These are phyloP conservation scores for Monosporascus sp. DNA, from an alignment of 2,329 filamentous ascomycete genomes.

Conservation along the genomic window DNA sequence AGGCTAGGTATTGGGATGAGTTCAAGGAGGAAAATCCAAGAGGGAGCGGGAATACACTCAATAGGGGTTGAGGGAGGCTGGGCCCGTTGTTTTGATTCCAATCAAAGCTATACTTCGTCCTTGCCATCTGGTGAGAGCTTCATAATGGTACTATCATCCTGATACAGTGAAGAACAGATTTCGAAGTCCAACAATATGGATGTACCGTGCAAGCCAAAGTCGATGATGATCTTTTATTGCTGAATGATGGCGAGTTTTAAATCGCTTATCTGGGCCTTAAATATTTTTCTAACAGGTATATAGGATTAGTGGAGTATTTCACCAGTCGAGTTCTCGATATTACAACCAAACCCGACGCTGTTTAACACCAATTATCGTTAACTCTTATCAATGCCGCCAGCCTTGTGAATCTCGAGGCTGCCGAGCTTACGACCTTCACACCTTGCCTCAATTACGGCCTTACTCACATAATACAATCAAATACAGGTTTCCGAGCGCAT, in stretches of 20 bases:
- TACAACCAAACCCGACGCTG: neutral
- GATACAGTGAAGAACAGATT: no score
- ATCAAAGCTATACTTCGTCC: neutral
- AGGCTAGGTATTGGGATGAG: slow-evolving; percentile 93
- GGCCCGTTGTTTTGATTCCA: neutral
- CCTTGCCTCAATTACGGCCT: neutral
- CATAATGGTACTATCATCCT: no score
- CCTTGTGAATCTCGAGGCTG: neutral
- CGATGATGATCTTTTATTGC: no score
- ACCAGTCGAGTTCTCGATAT: neutral
- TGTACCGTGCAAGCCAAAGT: no score
- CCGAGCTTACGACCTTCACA: neutral
- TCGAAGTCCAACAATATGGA: no score
- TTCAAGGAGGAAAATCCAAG: slow-evolving; percentile 85
- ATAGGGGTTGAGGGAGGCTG: slow-evolving; percentile 50
- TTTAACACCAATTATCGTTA: neutral
- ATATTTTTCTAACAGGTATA: no score
- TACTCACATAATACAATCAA: neutral
- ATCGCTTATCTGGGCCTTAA: no score
- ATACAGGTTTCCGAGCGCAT: neutral
- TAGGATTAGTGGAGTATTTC: no score
- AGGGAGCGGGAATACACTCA: slow-evolving; percentile 76
- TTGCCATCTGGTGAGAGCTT: no score
- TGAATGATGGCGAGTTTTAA: no score
- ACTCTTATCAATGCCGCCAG: neutral